Base-by-base conservation (phyloP, 768 basidiomycete genomes). In the Lactarius hengduanensis region DNA sequence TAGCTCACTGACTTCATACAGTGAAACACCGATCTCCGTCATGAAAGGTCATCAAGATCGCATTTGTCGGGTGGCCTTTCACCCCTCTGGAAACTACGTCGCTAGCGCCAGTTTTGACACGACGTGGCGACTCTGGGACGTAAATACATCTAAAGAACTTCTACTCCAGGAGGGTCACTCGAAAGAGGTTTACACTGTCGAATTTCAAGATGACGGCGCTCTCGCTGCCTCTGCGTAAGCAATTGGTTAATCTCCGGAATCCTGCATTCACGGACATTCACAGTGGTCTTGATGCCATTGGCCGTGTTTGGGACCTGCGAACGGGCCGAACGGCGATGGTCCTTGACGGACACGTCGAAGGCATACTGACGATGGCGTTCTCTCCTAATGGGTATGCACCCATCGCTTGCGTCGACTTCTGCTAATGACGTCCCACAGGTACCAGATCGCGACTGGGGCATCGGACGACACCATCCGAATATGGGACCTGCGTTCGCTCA, bases 241-340 rank as follows among this genome's bases (percentile, higher is more conserved):
- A 15, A 11, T 22, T 36, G 18, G 26, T 34, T 61, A 3, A 18
- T 54, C 10, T 3, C 20, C 11, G 7, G 13, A 13, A 1, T 22
- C 26, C 5, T 16, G 38, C 55, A 56, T 63, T 69, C 56, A 64
- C 63, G 67, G 71, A 32, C 26, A 32, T 36, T 22, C 34, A 22
- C 70, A 98, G 96, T 40, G 97, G 97, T 26, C 83, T 98, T 28
- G 97, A 99, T 73, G 96, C 95, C 2, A 94, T 98, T 72, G 97
- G 94, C 0, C 88, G 97, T 38, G 91, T 98, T 4, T 99, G 97
- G 97, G 97, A 99, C 77, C 75, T 96, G 22, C 86, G 97, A 57
- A 96, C 95, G 16, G 97, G 97, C 8, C 82, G 92, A 72, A 98
- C 96, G 1, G 94, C 95, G 0, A 97, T 98, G 95, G 94, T 98